Base-by-base conservation (phyloP, 1,284 basidiomycete genomes). In the Exobasidium cylindrosporum region DNA sequence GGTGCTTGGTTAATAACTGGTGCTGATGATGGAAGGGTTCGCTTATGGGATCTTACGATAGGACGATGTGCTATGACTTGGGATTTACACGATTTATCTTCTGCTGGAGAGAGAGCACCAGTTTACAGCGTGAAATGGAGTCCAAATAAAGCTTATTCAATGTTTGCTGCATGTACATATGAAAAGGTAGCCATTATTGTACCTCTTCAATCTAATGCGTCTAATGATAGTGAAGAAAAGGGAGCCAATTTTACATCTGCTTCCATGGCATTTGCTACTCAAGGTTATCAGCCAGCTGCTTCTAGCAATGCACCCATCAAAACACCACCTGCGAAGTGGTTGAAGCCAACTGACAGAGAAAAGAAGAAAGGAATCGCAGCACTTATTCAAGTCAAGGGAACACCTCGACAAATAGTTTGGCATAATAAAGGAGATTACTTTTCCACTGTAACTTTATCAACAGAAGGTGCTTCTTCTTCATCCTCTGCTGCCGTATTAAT, bases 371-470 rank as follows among this genome's bases (percentile, higher is more conserved):
- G 85, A 29, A 81, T 85, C 26, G 78, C 84, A 62, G 69, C 68
- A 63, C 62, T 72, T 62, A 58, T 77, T 40, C 52, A 61, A 53
- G 64, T 77, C 1, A 90, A 92, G 17, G 91, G 91, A 5, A 83
- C 89, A 52, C 86, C 89, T 7, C 90, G 87, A 78, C 91, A 96
- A 75, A 84, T 97, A 14, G 82, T 88, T 40, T 98, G 94, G 93
- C 96, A 99, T 81, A 84, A 89, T 65, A 88, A 89, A 76, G 96
- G 96, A 57, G 96, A 99, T 81, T 99, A 99, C 80, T 85, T 98
- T 71, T 88, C 95, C 58, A 93, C 91, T 54, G 92, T 98, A 23
- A 40, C 35, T 80, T 85, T 98, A 70, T 88, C 95, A 57, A 93
- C 91, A 55, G 92, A 98, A 24, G 47, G 47, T 21, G 68, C 69